phyloP scores from a whole-genome alignment of 768 basidiomycete species.

The Tephrocybe rancida region DNA sequence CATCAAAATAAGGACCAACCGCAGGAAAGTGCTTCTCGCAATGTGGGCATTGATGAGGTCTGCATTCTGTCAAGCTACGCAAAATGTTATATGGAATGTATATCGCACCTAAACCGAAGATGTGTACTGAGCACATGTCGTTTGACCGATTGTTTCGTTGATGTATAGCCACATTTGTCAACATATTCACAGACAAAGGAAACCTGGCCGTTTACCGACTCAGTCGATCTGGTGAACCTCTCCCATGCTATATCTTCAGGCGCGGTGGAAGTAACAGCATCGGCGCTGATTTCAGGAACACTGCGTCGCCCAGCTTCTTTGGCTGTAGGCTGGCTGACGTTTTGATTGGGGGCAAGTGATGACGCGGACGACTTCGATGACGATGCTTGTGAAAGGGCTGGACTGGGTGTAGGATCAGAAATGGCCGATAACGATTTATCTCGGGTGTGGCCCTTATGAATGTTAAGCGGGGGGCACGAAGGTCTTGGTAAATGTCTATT shows the following conservation, averaged over 20 bases:
- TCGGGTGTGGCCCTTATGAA: not conserved
- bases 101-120: constrained; percentile 57
- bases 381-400: not conserved
- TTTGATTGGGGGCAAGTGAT: not conserved
- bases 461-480: not conserved
- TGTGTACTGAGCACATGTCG: constrained; percentile 69
- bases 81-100: not conserved
- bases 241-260: constrained; percentile 19
- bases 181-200: constrained; percentile 30
- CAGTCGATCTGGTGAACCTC: constrained; percentile 16
- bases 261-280: not conserved
- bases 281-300: not conserved
- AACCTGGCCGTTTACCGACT: constrained; percentile 18
- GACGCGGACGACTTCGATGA: not conserved
- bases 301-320: not conserved
- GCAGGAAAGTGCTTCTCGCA: constrained; percentile 8
- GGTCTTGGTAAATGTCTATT: not conserved
- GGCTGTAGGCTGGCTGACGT: not conserved
- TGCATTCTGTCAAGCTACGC: constrained; percentile 3
- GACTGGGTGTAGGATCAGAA: not conserved
- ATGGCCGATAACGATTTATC: not conserved
- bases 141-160: constrained; percentile 68
- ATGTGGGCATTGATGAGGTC: constrained; percentile 7
- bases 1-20: not conserved
- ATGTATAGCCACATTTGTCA: constrained; percentile 26